Evolutionary conservation across 768 basidiomycete genomes (phyloP).

Genomic region (Boletus insuetus): DNA sequence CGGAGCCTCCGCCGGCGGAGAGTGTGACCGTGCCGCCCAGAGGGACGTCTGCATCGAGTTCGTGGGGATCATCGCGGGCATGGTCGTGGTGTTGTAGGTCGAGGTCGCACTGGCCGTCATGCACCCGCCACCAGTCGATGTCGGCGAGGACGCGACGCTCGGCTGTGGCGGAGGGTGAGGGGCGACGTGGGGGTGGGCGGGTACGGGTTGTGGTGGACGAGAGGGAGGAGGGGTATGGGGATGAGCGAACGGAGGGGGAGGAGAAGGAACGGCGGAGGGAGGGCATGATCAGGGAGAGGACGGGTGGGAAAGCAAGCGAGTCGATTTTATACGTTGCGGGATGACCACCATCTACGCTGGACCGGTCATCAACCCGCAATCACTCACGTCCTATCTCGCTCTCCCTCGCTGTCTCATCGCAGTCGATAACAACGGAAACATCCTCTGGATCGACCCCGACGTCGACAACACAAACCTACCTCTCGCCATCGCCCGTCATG

Average conservation of each 20-base stretch:
- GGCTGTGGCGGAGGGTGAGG: conserved; percentile 63
- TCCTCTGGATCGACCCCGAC: conserved; percentile 70
- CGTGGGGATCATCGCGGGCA: conserved; percentile 20
- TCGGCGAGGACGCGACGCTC: conserved; percentile 75
- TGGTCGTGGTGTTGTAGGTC: conserved; percentile 28
- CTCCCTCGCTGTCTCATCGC: conserved; percentile 53
- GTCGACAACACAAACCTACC: conserved; percentile 47
- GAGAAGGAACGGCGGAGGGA: conserved; percentile 80
- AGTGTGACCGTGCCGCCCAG: conserved; percentile 32
- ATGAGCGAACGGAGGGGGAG: conserved; percentile 63
- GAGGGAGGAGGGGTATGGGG: conserved; percentile 56
- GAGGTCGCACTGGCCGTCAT: conserved; percentile 58
- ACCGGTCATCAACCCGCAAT: conserved; percentile 52
- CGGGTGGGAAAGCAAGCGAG: conserved; percentile 33
- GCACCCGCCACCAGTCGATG: conserved; percentile 86
- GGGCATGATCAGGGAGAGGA: conserved; percentile 47
- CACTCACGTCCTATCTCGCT: conserved; percentile 41
- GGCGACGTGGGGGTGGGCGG: conserved; percentile 45
- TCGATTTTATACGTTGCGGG: conserved; percentile 46
- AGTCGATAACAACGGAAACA: conserved; percentile 50
- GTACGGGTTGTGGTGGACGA: conserved; percentile 36
- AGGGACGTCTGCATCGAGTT: conserved; percentile 8
- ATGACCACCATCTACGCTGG: conserved; percentile 50
- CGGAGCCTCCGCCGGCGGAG: conserved; percentile 36
- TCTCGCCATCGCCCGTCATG: conserved; percentile 51